Evolutionary conservation across 2,329 filamentous ascomycete genomes (phyloP), one percentile per base, ranked within the genome.

Genomic region (Ascochyta rabiei): DNA sequence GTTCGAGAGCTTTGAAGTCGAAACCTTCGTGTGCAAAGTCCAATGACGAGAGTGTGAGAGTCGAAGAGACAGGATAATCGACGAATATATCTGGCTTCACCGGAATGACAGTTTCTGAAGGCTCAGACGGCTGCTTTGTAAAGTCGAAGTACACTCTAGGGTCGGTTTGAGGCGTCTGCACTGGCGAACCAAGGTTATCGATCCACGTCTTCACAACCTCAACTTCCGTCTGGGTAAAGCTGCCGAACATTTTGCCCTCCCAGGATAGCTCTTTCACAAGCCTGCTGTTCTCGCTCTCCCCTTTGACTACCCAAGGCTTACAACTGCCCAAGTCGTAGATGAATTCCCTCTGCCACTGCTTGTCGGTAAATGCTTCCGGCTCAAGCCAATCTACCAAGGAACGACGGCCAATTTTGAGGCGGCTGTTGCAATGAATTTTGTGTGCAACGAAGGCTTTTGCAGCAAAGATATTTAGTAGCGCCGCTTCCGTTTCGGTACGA

Each of bases 221-320:
- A 16, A 75, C 68, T 59, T 82, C 80, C 10, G 62, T 64, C 15
- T 76, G 61, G 1, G 79, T 82, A 61, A 82, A 82, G 18, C 78
- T 72, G 1, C 80, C 80, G 59, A 80, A 82, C 80, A 82, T 82
- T 38, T 71, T 75, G 5, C 80, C 80, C 21, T 75, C 73, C 79
- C 79, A 82, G 1, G 58, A 66, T 7, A 82, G 60, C 61, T 79
- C 78, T 35, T 69, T 72, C 2, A 81, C 61, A 2, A 82, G 67
- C 19, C 60, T 70, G 51, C 79, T 82, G 30, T 73, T 72, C 1
- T 60, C 43, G 47, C 76, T 76, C 33, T 74, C 62, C 5, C 79
- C 79, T 35, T 66, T 70, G 37, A 68, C 58, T 3, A 82, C 64
- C 80, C 79, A 82, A 12, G 74, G 72, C 34, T 69, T 76, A 26